phyloP scores from a whole-genome alignment of 495 filamentous ascomycete species.

The Neurospora sp. region DNA sequence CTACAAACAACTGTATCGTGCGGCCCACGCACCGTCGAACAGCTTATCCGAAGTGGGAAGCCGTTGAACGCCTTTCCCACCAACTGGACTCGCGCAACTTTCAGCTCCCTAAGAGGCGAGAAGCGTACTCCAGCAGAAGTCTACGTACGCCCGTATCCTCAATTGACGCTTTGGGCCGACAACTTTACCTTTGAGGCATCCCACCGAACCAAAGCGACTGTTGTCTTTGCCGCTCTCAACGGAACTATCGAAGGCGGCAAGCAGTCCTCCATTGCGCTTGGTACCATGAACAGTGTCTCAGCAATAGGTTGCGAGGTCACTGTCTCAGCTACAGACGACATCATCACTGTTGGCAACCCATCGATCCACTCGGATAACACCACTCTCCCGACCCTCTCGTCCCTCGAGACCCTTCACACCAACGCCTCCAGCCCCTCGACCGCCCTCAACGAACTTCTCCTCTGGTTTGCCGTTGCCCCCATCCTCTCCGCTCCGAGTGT shows the following conservation, averaged over 20 bases:
- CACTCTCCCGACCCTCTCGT: conserved; percentile 12
- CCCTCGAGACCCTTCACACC: conserved; percentile 6
- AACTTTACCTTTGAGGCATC: conserved; percentile 13
- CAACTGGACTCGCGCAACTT: conserved; percentile 17
- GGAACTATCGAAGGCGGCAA: conserved; percentile 19
- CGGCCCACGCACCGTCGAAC: conserved; percentile 6
- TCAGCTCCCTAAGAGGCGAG: conserved; percentile 1
- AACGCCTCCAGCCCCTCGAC: conserved; percentile 3
- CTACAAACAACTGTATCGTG: conserved; percentile 16
- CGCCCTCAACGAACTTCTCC: conserved; percentile 19
- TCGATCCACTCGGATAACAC: background rate
- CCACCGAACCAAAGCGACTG: conserved; percentile 11
- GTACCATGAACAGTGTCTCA: conserved; percentile 12
- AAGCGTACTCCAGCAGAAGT: conserved; percentile 12
- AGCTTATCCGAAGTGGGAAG: conserved; percentile 8
- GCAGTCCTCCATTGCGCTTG: conserved; percentile 1
- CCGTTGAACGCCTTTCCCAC: conserved; percentile 19
- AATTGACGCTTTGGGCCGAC: conserved; percentile 18
- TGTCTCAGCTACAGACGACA: conserved; percentile 12
- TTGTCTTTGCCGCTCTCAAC: conserved; percentile 24
- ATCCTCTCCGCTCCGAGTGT: conserved; percentile 12
- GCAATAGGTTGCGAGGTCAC: conserved; percentile 16
- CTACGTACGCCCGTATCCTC: conserved; percentile 12
- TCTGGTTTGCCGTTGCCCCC: conserved; percentile 23
- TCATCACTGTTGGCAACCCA: conserved; percentile 8